Conservation (phyloP, 176 grass and related monocot species). For the Carex myosuroides region DNA sequence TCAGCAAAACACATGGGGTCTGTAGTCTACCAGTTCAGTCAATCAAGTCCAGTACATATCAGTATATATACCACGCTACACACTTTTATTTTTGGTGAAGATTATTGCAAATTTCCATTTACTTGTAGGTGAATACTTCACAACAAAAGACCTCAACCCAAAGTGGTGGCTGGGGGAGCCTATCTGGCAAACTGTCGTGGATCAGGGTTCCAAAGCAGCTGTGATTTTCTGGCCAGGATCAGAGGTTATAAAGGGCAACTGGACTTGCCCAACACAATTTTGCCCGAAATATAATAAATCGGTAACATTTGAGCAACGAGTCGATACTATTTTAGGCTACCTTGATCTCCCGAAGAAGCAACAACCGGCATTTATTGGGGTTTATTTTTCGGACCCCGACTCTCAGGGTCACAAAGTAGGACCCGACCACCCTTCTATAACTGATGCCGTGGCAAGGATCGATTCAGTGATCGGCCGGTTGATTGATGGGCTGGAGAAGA, state of each 20-base stretch:
- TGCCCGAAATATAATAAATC: constrained; percentile 54
- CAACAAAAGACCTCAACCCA: constrained; percentile 46
- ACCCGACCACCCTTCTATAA: constrained; percentile 66
- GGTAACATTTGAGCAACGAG: constrained; percentile 66
- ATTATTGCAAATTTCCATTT: not conserved
- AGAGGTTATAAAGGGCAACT: constrained; percentile 60
- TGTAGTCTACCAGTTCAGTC: not conserved
- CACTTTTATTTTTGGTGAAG: not conserved
- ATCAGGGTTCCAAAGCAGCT: constrained; percentile 48
- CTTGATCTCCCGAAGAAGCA: constrained; percentile 57
- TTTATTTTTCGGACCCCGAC: constrained; percentile 92
- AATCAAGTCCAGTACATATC: not conserved
- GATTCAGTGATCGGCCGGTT: constrained; percentile 61
- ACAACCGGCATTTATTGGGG: constrained; percentile 46
- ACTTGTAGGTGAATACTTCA: constrained; percentile 34
- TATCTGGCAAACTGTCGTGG: constrained; percentile 60
- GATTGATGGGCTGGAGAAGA: constrained; percentile 62
- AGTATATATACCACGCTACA: not conserved
- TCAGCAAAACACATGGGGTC: too few species aligned
- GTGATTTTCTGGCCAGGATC: constrained; percentile 78
- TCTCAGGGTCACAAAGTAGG: constrained; percentile 74
- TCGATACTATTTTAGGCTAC: constrained; percentile 54
- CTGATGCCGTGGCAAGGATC: constrained; percentile 42
- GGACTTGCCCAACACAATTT: constrained; percentile 59
- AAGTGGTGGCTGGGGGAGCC: constrained; percentile 76